These are phyloP conservation scores for Endocarpon pusillum DNA, from an alignment of 495 filamentous ascomycete species.

Conservation along the genomic window DNA sequence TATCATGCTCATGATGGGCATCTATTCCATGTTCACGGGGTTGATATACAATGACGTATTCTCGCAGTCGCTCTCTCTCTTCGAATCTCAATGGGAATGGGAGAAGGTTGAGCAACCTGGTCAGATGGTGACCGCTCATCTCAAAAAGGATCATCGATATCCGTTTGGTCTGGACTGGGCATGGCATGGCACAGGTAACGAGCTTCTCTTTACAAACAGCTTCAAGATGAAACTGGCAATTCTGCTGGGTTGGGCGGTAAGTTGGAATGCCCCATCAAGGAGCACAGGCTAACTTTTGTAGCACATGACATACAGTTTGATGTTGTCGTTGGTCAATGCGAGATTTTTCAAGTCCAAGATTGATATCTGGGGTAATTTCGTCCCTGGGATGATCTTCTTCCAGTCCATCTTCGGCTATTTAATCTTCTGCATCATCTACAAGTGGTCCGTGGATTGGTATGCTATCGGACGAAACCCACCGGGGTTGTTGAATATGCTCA, in stretches of 20 bases:
- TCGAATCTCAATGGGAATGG: slow-evolving; percentile 80
- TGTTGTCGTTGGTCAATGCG: slow-evolving; percentile 82
- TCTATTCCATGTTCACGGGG: slow-evolving; percentile 93
- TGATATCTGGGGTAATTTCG: slow-evolving; percentile 91
- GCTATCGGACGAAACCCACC: slow-evolving; percentile 49
- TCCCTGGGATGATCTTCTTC: slow-evolving; percentile 98
- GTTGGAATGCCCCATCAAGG: too few relatives aligned
- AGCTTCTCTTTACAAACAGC: slow-evolving; percentile 85
- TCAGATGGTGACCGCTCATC: slow-evolving; percentile 39
- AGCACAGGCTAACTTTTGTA: slow-evolving; percentile 7
- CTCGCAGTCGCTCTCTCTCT: slow-evolving; percentile 76
- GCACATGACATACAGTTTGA: slow-evolving; percentile 90
- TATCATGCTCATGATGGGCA: slow-evolving; percentile 94
- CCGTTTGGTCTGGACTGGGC: slow-evolving; percentile 93
- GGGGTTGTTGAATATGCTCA: slow-evolving; percentile 92
- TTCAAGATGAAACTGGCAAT: slow-evolving; percentile 99
- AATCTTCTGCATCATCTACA: slow-evolving; percentile 84
- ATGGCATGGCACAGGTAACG: slow-evolving; percentile 92
- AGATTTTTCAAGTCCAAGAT: slow-evolving; percentile 85
- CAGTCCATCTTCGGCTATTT: slow-evolving; percentile 98
- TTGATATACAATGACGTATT: slow-evolving; percentile 97
- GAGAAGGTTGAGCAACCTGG: slow-evolving; percentile 47
- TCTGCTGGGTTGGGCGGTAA: slow-evolving; percentile 72
- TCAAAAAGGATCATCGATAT: slow-evolving; percentile 63
- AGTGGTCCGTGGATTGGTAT: slow-evolving; percentile 86